A percentile compares a stretch with the other conserved stretches of the same genome.
Evolutionary conservation across 805 yeast genomes (phyloP).

Genomic region (Candida palmyrensis): DNA sequence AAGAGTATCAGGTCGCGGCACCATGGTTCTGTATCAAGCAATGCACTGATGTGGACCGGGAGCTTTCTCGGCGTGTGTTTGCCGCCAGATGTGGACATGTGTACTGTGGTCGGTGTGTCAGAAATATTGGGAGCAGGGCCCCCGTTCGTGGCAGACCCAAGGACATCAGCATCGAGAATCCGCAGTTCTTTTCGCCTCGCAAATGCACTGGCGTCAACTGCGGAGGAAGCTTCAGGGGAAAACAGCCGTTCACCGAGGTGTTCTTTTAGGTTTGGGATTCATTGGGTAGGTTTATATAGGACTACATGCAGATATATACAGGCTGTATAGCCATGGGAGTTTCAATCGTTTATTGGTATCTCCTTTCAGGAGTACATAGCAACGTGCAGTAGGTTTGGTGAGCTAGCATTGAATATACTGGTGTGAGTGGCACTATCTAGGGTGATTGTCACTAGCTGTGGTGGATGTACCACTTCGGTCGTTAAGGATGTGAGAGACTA

Average conservation of each 20-base stretch:
- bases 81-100: conserved; percentile 73
- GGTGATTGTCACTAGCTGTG: too few species aligned
- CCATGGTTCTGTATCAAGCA: conserved; percentile 58
- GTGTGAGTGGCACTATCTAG: too few species aligned
- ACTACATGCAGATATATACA: background rate
- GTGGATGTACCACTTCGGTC: too few species aligned
- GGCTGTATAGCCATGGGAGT: background rate
- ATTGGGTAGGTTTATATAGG: too few species aligned
- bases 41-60: conserved; percentile 51
- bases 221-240: conserved; percentile 36
- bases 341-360: background rate
- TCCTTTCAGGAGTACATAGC: background rate
- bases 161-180: conserved; percentile 24
- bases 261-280: conserved; percentile 19
- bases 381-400: background rate
- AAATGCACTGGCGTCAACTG: conserved; percentile 56
- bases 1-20: conserved; percentile 38
- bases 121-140: conserved; percentile 51
- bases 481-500: too few species aligned
- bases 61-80: conserved; percentile 62
- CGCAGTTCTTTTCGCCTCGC: conserved; percentile 46
- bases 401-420: too few species aligned
- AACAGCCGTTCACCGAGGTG: conserved; percentile 49
- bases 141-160: conserved; percentile 9
- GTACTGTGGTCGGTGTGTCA: conserved; percentile 81